Percentiles rank a stretch among this genome's conserved stretches.
These are phyloP conservation scores for Candida khao-thaluensis DNA, from an alignment of 805 yeast species.

Conservation along the genomic window DNA sequence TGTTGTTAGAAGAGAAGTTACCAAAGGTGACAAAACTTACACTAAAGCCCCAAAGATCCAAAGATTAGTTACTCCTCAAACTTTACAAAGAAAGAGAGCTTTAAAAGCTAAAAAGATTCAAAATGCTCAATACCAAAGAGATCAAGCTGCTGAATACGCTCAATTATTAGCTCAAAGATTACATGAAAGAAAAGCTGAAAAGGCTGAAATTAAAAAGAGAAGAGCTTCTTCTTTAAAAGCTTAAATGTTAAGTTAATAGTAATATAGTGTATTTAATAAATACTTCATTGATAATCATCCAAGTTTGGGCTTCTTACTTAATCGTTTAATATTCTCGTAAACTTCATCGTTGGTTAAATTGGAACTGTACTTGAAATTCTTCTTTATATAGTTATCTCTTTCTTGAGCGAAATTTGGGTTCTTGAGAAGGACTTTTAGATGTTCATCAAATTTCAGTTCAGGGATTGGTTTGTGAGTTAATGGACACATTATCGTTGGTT, in stretches of 20 bases:
- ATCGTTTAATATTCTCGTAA: conserved; percentile 56
- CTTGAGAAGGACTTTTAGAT: conserved; percentile 63
- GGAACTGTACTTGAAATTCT: conserved; percentile 47
- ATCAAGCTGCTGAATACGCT: conserved; percentile 99
- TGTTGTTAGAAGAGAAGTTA: conserved; percentile 97
- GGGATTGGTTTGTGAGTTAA: conserved; percentile 69
- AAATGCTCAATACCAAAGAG: conserved; percentile 98
- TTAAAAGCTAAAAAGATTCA: conserved; percentile 89
- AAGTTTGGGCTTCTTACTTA: conserved; percentile 29
- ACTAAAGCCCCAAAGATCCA: conserved; percentile 99
- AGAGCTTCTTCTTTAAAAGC: conserved; percentile 99
- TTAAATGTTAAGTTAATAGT: conserved; percentile 32
- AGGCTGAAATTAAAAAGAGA: conserved; percentile 98
- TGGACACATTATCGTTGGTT: conserved; percentile 65
- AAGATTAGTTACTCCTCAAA: conserved; percentile 98
- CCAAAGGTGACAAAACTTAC: conserved; percentile 97
- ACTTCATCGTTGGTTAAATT: conserved; percentile 59
- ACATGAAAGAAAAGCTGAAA: conserved; percentile 97
- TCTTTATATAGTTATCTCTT: conserved; percentile 57
- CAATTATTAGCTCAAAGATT: conserved; percentile 97
- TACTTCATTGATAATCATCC: conserved; percentile 9
- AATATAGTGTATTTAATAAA: conserved; percentile 26
- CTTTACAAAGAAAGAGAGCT: conserved; percentile 98
- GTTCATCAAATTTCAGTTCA: conserved; percentile 67
- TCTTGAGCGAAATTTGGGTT: conserved; percentile 80